Conservation (phyloP, 2,329 filamentous ascomycete genomes). For the Dothideomycetes sp. region DNA sequence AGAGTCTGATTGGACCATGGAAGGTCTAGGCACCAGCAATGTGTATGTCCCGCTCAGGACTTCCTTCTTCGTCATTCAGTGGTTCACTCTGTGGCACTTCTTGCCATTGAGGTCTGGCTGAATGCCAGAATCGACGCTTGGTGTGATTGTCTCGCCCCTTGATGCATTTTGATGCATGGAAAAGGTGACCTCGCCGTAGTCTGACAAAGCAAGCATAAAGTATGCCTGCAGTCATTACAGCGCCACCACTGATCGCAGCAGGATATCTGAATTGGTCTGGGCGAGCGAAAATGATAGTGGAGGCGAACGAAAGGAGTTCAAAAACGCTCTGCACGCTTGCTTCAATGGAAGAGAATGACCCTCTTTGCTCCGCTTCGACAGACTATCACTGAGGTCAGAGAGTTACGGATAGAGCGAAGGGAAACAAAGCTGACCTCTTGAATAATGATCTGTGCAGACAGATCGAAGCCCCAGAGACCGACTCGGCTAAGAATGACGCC, state of each 20-base stretch:
- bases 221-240: slow-evolving; percentile 37
- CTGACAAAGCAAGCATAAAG: slow-evolving; percentile 49
- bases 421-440: slow-evolving; percentile 24
- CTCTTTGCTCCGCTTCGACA: slow-evolving; percentile 37
- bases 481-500: slow-evolving; percentile 30
- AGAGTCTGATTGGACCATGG: too few species aligned
- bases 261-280: slow-evolving; percentile 57
- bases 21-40: not conserved
- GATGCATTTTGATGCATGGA: slow-evolving; percentile 34
- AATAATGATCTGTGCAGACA: slow-evolving; percentile 34
- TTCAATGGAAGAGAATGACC: slow-evolving; percentile 58
- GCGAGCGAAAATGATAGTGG: slow-evolving; percentile 52
- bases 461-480: slow-evolving; percentile 38
- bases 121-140: too few species aligned
- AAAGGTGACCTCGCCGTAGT: slow-evolving; percentile 46
- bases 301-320: slow-evolving; percentile 55
- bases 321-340: slow-evolving; percentile 58
- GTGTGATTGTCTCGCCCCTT: slow-evolving; percentile 5
- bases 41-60: not conserved
- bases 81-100: too few species aligned
- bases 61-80: not conserved
- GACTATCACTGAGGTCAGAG: slow-evolving; percentile 14
- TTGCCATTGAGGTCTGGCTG: not conserved
- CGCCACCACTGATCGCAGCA: slow-evolving; percentile 44
- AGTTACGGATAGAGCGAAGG: not conserved